Base-by-base conservation (phyloP, 2,329 filamentous ascomycete genomes). In the Fusarium floridanum region DNA sequence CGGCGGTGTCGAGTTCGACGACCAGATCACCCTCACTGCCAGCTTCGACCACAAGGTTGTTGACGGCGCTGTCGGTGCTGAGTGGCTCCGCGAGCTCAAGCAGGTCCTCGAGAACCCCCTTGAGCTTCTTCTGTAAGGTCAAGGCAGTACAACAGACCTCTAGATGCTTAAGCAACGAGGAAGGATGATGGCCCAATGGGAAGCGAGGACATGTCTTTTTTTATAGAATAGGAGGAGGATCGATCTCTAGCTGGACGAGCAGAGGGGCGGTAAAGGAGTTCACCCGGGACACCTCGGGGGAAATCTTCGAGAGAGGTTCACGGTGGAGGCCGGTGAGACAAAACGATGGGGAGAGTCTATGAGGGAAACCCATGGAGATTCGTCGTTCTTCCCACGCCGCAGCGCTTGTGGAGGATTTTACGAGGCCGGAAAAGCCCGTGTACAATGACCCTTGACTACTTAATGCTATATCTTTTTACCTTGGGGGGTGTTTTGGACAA, bases 21-120 rank as follows among this genome's bases (percentile, higher is more conserved):
- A 99, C 83, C 95, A 98, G 89, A 98, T 99, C 81, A 91, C 94
- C 72, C 92, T 99, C 69, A 98, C 95, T 43, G 96, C 88, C 81
- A 97, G 94, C 89, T 99, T 99, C 84, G 97, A 99, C 88, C 97
- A 99, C 92, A 98, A 98, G 91, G 95, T 98, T 61, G 92, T 99
- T 14, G 97, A 99, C 83, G 97, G 97, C 75, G 97, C 95, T 45
- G 94, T 98, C 68, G 97, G 97, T 81, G 97, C 93, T 69, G 97
- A 99, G 85, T 99, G 96, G 92, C 95, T 99, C 85, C 92, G 91
- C 85, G 97, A 97, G 88, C 88, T 99, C 84, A 99, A 99, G 93
- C 96, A 95, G 90, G 94, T 95, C 63, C 88, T 99, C 71, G 97
- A 99, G 92, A 98, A 98, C 90, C 97, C 97, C 77, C 90, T 99